Evolutionary conservation across 805 yeast genomes (phyloP).

Genomic region (Metschnikowia continentalis): DNA sequence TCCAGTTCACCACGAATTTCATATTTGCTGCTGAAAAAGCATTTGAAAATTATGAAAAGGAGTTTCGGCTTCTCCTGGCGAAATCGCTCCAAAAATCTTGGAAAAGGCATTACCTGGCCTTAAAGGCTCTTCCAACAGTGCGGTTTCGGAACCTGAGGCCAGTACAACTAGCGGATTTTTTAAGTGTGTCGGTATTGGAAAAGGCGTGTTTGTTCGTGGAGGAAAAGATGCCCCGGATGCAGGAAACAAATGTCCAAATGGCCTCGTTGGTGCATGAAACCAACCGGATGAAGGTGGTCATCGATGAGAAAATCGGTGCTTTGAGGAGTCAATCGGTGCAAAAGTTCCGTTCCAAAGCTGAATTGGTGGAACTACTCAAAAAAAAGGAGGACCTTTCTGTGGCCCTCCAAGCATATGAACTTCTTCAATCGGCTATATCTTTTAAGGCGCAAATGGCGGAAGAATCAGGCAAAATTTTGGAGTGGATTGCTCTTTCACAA

Average conservation of each 20-base stretch:
- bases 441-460: constrained; percentile 25
- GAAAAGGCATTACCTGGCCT: constrained; percentile 27
- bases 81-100: constrained; percentile 41
- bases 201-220: constrained; percentile 16
- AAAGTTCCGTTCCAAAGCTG: constrained; percentile 13
- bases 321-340: constrained; percentile 36
- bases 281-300: constrained; percentile 29
- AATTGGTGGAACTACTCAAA: not conserved
- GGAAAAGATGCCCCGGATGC: constrained; percentile 27
- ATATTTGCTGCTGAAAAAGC: constrained; percentile 46
- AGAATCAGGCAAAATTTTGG: constrained; percentile 25
- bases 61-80: constrained; percentile 34
- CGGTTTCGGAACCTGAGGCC: constrained; percentile 23
- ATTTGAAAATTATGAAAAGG: constrained; percentile 36
- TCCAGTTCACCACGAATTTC: constrained; percentile 47
- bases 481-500: constrained; percentile 33
- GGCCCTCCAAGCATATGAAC: constrained; percentile 23
- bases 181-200: not conserved
- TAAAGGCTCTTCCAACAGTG: constrained; percentile 36
- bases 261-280: constrained; percentile 34
- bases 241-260: constrained; percentile 29
- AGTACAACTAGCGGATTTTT: constrained; percentile 15
- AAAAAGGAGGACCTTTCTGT: not conserved
- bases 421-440: constrained; percentile 29
- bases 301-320: constrained; percentile 40